Evolutionary conservation across 2,329 filamentous ascomycete genomes (phyloP), one percentile per base, ranked within the genome.

Genomic region (Exophiala calicioides): DNA sequence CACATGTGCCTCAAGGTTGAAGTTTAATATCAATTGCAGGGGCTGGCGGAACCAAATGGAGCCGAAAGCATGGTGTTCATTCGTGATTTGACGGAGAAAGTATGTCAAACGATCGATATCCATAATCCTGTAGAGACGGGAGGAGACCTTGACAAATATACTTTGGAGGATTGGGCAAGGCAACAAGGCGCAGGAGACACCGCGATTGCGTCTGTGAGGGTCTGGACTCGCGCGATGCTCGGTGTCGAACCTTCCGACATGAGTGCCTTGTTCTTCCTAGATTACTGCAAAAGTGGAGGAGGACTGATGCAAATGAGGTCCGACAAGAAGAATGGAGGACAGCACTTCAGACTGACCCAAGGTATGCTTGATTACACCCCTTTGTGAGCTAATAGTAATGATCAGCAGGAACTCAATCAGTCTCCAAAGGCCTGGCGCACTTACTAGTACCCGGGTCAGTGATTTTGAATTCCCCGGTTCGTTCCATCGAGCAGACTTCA

Each of bases 301-400:
- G 79, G 80, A 0, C 62, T 81, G 2, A 47, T 76, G 47, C 65
- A 71, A 32, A 77, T 81, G 70, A 66, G 75, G 0, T 78, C 76
- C 1, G 78, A 81, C 54, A 57, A 65, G 15, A 73, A 76, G 45
- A 56, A 70, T 31, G 79, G 79, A 4, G 79, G 73, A 0, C 76
- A 81, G 53, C 70, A 78, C 53, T 65, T 81, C 5, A 68, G 77
- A 2, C 47, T 51, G 19, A 40, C 34, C 27, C 34, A 31, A 34
- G 51, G 51, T 54, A 29, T n/a, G n/a, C n/a, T n/a, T n/a, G n/a
- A n/a, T n/a, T n/a, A n/a, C n/a, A n/a, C n/a, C n/a, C n/a, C n/a
- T n/a, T n/a, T n/a, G n/a, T 21, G 19, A 26, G 31, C 3, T 12
- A 6, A 21, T 13, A 42, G 23, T 44, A 37, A 46, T n/a, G 12